These are phyloP conservation scores for Bipolaris bicolor DNA, from an alignment of 2,329 filamentous ascomycete species.

Conservation along the genomic window DNA sequence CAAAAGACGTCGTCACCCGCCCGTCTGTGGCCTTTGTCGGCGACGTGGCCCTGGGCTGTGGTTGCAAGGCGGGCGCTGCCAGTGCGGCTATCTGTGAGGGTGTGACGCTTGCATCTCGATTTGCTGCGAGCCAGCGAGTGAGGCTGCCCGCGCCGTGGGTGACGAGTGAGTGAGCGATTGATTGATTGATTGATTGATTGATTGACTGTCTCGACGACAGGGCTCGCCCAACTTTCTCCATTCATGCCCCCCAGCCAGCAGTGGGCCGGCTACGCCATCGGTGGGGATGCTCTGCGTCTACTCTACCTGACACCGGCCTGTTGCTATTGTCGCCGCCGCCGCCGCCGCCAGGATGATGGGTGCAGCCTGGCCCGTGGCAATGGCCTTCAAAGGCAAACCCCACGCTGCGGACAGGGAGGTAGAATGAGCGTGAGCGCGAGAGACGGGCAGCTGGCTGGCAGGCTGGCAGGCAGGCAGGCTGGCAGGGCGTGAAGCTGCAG, in stretches of 20 bases:
- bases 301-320: conserved; percentile 29
- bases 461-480: background rate
- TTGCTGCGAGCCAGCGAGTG: conserved; percentile 10
- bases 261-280: conserved; percentile 17
- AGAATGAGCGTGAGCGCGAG: no score
- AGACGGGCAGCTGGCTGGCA: no score
- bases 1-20: conserved; percentile 8
- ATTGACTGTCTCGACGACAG: background rate
- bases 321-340: background rate
- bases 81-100: conserved; percentile 18
- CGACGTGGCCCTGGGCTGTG: conserved; percentile 4
- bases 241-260: conserved; percentile 6
- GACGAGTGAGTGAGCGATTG: no score
- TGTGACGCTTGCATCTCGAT: conserved; percentile 21
- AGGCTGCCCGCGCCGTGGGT: conserved; percentile 2
- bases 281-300: conserved; percentile 7
- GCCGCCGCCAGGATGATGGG: background rate
- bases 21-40: conserved; percentile 5
- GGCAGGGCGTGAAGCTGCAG: background rate
- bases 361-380: conserved; percentile 4
- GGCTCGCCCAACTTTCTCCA: conserved; percentile 15
- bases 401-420: no score
- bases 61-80: conserved; percentile 1
- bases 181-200: no score
- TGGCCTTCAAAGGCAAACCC: background rate